These are phyloP conservation scores for Mycena olivaceomarginata DNA, from an alignment of 768 basidiomycete genomes.

Conservation along the genomic window DNA sequence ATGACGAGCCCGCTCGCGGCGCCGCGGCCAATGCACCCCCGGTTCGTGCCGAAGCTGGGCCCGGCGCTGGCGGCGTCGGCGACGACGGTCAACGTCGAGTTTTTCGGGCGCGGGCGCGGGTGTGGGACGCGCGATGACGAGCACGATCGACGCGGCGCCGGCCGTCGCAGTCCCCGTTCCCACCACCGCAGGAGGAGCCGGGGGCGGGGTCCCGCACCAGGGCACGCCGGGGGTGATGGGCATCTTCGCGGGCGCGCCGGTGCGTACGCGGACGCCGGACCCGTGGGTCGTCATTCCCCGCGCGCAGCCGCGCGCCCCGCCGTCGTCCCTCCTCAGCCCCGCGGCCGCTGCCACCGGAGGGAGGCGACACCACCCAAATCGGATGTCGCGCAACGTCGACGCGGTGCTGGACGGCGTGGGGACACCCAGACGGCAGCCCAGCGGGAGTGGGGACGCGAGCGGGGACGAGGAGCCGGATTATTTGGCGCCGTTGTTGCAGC, in stretches of 20 bases:
- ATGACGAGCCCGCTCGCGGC: slow-evolving; percentile 47
- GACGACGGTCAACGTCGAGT: slow-evolving; percentile 97
- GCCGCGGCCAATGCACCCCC: slow-evolving; percentile 57
- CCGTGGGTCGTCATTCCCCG: slow-evolving; percentile 85
- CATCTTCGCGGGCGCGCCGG: slow-evolving; percentile 94
- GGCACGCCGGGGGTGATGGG: slow-evolving; percentile 73
- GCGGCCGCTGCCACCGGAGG: slow-evolving; percentile 27
- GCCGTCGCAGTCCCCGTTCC: slow-evolving; percentile 24
- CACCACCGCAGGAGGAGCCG: slow-evolving; percentile 51
- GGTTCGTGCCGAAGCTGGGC: slow-evolving; percentile 85
- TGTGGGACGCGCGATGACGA: slow-evolving; percentile 73
- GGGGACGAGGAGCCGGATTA: slow-evolving; percentile 61
- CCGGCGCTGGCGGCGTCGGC: slow-evolving; percentile 92
- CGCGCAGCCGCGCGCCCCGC: slow-evolving; percentile 49
- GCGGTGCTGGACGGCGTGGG: slow-evolving; percentile 79
- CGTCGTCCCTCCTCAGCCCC: slow-evolving; percentile 32
- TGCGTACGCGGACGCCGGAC: slow-evolving; percentile 66
- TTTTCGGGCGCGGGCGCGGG: slow-evolving; percentile 88
- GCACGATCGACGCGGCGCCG: slow-evolving; percentile 52
- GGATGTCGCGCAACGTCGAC: slow-evolving; percentile 83
- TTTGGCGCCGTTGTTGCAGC: slow-evolving; percentile 75
- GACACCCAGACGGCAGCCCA: slow-evolving; percentile 23
- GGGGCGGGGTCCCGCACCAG: slow-evolving; percentile 59
- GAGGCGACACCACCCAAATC: slow-evolving; percentile 44
- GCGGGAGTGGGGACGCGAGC: slow-evolving; percentile 48